Evolutionary conservation across 768 basidiomycete species (phyloP), one percentile per base, ranked within the genome.

Genomic region (Tricholoma sp.): DNA sequence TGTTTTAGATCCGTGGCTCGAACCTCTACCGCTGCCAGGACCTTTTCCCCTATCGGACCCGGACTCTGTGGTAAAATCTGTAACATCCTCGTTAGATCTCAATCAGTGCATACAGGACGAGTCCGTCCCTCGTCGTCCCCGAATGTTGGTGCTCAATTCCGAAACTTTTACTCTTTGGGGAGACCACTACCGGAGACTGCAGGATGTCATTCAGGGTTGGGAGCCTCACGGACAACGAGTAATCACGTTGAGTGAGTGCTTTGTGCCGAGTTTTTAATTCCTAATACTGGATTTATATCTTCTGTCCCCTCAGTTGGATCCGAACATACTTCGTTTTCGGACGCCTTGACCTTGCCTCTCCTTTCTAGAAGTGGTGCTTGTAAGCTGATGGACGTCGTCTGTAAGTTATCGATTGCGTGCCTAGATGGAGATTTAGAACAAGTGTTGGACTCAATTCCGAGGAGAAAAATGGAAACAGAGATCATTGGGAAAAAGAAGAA

Each of bases 1-100:
- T 19, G 75, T 87, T 19, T 78, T 91, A 16, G 92, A 94, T 70
- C 92, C 92, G 18, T 94, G 92, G 91, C 71, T 93, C 7, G 89
- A 93, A 56, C 89, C 91, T 16, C 64, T 91, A 21, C 79, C 85
- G 6, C 67, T 76, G 37, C 88, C 83, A 29, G 84, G 83, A 4
- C 84, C 78, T 10, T 58, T 66, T 19, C 77, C 78, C 32, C 57
- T 69, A 19, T 47, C 47, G 3, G 47, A 50, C 5, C 52, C 45
- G n/a, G 50, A 58, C 0, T 50, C 55, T 24, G 57, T 50, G 34
- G 63, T 50, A 35, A 31, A 50, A n/a, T 35, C 61, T 22, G 9
- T 14, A 7, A 22, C 55, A 37, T 34, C 35, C 14, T 50, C 61
- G 18, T 22, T 46, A 18, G 29, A 43, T 43, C 24, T 56, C 31